Conservation (phyloP, 805 yeast genomes). For the Candida peoriensis region DNA sequence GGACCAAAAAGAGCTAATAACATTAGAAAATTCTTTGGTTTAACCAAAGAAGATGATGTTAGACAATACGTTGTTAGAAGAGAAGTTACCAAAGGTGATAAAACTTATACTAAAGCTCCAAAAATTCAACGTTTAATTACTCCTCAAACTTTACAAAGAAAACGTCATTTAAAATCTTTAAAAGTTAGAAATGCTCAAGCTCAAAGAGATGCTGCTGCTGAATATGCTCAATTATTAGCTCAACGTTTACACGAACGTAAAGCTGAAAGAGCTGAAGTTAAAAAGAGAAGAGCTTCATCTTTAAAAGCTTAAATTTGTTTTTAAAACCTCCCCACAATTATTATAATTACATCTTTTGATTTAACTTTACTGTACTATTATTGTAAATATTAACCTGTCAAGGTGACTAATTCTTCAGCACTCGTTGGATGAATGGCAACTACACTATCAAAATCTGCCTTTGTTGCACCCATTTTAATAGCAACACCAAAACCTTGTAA, state of each 20-base stretch:
- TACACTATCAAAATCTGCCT: conserved; percentile 88
- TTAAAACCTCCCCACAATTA: no score
- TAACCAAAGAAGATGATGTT: conserved; percentile 68
- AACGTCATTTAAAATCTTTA: conserved; percentile 91
- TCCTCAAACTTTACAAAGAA: conserved; percentile 98
- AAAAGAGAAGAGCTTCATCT: conserved; percentile 99
- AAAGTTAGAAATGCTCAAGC: conserved; percentile 97
- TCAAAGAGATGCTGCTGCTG: conserved; percentile 99
- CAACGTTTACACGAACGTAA: conserved; percentile 97
- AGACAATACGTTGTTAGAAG: conserved; percentile 93
- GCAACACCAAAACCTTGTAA: conserved; percentile 99
- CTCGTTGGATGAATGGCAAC: conserved; percentile 99
- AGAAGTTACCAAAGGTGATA: conserved; percentile 96
- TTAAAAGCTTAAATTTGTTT: conserved; percentile 63
- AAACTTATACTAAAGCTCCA: conserved; percentile 99
- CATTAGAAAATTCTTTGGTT: conserved; percentile 99
- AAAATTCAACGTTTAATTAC: conserved; percentile 99
- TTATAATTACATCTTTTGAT: no score
- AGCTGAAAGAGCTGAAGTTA: conserved; percentile 97
- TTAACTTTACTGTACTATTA: no score
- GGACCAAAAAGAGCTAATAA: conserved; percentile 99
- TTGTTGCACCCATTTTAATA: conserved; percentile 98
- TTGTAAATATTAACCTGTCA: no score
- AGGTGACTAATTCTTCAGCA: conserved; percentile 94
- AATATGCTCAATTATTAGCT: conserved; percentile 98